Base-by-base conservation (phyloP, 139 green algal species). In the Pseudopediastrum boryanum region DNA sequence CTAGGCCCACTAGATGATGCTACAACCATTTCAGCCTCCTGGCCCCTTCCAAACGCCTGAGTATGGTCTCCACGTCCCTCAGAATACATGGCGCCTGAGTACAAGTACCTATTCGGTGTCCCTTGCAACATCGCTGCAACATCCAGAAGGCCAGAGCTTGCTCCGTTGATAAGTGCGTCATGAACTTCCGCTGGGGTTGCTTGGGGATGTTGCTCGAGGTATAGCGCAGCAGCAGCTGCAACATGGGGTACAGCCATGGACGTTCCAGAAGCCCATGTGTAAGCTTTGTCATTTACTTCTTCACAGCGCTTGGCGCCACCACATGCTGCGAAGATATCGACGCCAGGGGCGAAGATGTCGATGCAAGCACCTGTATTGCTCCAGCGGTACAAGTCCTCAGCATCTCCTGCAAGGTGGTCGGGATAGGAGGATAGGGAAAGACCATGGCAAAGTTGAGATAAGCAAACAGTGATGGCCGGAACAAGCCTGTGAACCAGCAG, bases 211-310 rank as follows among this genome's bases (percentile, higher is more conserved):
- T 80, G 39, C 31, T 64, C 73, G 1, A 95, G 83, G 75, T 90
- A 94, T 31, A 94, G 75, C 23, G 92, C 92, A 8, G 86, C 89
- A 0, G 85, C 71, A 21, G 88, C 92, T 6, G 88, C 90, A 3
- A 94, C 90, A 64, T 92, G 86, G 0, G 92, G 92, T 8, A 88
- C 90, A 2, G 92, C 89, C 89, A 95, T 94, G 82, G 62, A 85
- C 12, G 89, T 93, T 25, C 89, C 90, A 0, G 73, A 85, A 6
- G 85, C 85, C 90, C 89, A 94, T 23, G 92, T 87, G 83, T 94
- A 94, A 0, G 91, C 77, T 0, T 9, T 56, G 39, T 91, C 79
- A 1, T 71, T 89, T 13, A 93, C 65, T 3, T 59, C 9, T 0
- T 67, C 58, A 66, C 92, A 96, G n/a, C 92, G 84, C 2, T 46